Percentiles rank a stretch among this genome's conserved stretches.
Conservation (phyloP, 805 yeast genomes). For the Priceomyces haplophilus region DNA sequence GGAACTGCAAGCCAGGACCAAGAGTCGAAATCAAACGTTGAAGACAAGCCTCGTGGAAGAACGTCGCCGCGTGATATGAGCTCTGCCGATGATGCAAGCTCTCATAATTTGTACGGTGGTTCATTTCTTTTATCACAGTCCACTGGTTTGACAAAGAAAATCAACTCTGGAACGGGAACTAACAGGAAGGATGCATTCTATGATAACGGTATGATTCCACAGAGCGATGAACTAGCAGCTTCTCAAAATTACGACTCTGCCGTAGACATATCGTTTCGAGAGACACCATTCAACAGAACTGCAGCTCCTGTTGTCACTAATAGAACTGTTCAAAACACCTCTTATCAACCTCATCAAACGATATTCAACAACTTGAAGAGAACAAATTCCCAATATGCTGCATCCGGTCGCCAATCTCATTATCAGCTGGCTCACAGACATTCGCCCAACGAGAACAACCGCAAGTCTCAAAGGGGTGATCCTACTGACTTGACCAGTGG, state of each 20-base stretch:
- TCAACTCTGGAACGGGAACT: slow-evolving; percentile 16
- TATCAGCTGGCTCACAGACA: background rate
- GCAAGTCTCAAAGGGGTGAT: background rate
- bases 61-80: slow-evolving; percentile 14
- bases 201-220: slow-evolving; percentile 6
- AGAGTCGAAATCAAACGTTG: background rate
- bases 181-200: background rate
- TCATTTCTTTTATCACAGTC: slow-evolving; percentile 42
- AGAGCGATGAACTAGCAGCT: slow-evolving; percentile 2
- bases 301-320: slow-evolving; percentile 34
- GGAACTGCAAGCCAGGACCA: background rate
- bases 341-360: slow-evolving; percentile 42
- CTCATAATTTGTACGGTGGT: slow-evolving; percentile 40
- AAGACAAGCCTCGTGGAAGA: background rate
- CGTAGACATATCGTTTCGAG: slow-evolving; percentile 29
- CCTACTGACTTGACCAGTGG: slow-evolving; percentile 14
- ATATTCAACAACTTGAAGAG: slow-evolving; percentile 41
- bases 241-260: slow-evolving; percentile 18
- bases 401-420: slow-evolving; percentile 18
- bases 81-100: slow-evolving; percentile 23
- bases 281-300: slow-evolving; percentile 22
- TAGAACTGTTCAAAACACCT: slow-evolving; percentile 32
- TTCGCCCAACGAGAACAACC: slow-evolving; percentile 2
- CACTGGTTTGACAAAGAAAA: slow-evolving; percentile 38
- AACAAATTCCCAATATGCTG: slow-evolving; percentile 33